Evolutionary conservation across 75 land plant species (phyloP).

Genomic region (Chamaecyparis obtusa): DNA sequence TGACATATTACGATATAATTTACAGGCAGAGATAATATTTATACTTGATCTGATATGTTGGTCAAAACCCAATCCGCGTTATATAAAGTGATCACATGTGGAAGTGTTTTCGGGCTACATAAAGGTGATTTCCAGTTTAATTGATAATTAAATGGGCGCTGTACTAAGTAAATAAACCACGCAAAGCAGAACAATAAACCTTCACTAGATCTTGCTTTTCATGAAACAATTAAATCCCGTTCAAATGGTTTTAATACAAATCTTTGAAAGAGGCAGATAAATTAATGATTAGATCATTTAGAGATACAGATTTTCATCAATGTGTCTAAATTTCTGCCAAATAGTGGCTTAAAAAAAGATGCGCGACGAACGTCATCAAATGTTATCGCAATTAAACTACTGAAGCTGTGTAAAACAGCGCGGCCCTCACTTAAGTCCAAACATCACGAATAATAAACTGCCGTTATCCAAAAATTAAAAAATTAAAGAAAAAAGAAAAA

Average conservation of each 20-base stretch:
- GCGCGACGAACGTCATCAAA: not conserved
- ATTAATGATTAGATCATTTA: not conserved
- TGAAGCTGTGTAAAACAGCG: not conserved
- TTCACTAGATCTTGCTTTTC: not conserved
- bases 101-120: not conserved
- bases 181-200: not conserved
- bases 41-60: not conserved
- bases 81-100: not conserved
- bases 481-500: not conserved
- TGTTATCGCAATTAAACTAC: not conserved
- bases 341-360: not conserved
- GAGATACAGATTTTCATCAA: not conserved
- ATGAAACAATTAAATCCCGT: not conserved
- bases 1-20: not conserved
- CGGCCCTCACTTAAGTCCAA: not conserved
- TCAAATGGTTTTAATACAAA: not conserved
- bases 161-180: not conserved
- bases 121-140: not conserved
- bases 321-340: not conserved
- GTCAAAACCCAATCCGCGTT: not conserved
- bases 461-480: too few species aligned
- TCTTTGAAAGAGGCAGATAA: not conserved
- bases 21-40: not conserved
- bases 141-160: not conserved
- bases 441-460: not conserved